phyloP scores from a whole-genome alignment of 148 eudicot genomes.

The Rhododendron griersonianum region DNA sequence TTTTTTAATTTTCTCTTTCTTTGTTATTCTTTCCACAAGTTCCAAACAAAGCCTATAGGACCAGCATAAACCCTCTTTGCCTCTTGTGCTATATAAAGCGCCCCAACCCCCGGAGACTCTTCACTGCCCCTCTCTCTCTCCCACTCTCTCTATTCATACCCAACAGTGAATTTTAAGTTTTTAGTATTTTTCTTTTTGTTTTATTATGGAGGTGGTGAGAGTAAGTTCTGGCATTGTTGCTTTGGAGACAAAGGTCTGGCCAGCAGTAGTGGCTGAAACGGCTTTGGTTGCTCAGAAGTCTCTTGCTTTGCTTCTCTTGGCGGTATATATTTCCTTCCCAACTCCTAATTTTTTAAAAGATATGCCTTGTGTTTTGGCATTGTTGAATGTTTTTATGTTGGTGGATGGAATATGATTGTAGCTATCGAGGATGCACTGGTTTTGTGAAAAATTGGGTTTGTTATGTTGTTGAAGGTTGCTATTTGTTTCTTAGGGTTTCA shows the following conservation, averaged over 20 bases:
- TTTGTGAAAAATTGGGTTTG: background rate
- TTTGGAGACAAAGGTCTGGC: conserved; percentile 1
- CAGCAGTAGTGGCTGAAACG: background rate
- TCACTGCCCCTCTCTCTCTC: background rate
- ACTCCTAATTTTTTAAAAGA: background rate
- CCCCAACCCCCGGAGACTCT: background rate
- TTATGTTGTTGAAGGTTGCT: background rate
- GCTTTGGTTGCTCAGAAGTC: conserved; percentile 14
- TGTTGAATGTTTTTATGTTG: background rate
- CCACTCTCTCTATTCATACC: background rate
- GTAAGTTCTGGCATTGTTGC: background rate
- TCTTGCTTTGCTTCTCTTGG: conserved; percentile 18
- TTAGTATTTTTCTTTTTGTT: no score
- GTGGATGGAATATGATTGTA: background rate
- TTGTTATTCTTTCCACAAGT: background rate
- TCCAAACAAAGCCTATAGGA: background rate
- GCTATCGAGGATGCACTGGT: background rate
- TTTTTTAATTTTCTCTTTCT: background rate
- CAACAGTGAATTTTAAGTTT: background rate
- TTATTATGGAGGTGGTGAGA: conserved; percentile 21
- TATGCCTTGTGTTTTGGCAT: background rate
- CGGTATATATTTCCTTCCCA: conserved; percentile 7
- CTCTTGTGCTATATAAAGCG: background rate
- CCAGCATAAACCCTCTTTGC: background rate
- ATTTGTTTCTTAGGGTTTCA: background rate